Conservation (phyloP, 805 yeast genomes). For the Saccharomycopsis schoenii region DNA sequence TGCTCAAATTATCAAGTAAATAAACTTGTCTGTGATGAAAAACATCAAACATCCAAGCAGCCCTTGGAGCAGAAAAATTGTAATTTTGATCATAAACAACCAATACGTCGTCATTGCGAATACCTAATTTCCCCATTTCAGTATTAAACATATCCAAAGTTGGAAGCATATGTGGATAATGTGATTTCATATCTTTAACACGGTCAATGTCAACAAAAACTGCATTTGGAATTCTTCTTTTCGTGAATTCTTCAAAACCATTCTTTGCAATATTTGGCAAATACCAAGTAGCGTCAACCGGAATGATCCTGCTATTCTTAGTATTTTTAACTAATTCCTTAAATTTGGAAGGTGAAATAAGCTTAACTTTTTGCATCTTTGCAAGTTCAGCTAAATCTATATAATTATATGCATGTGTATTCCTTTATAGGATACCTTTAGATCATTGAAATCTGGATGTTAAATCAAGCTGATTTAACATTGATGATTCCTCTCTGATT, state of each 20-base stretch:
- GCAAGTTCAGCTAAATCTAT: not conserved
- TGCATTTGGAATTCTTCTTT: slow-evolving; percentile 54
- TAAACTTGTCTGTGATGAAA: slow-evolving; percentile 68
- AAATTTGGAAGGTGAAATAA: not conserved
- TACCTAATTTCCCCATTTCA: slow-evolving; percentile 46
- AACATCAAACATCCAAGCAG: slow-evolving; percentile 78
- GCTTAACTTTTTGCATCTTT: not conserved
- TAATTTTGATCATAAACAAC: slow-evolving; percentile 83
- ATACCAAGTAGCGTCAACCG: slow-evolving; percentile 89
- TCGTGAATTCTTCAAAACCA: slow-evolving; percentile 47
- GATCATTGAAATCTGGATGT: too few relatives aligned
- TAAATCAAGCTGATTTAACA: too few relatives aligned
- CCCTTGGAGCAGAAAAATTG: slow-evolving; percentile 81
- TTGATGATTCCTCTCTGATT: too few relatives aligned
- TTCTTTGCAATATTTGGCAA: slow-evolving; percentile 64
- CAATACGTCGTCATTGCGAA: slow-evolving; percentile 44
- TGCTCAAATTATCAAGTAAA: slow-evolving; percentile 59
- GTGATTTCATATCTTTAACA: slow-evolving; percentile 45
- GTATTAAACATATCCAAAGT: slow-evolving; percentile 41
- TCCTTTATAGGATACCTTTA: too few relatives aligned
- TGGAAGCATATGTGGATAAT: slow-evolving; percentile 91
- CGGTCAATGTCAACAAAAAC: slow-evolving; percentile 73
- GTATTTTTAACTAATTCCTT: not conserved
- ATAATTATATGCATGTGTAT: too few relatives aligned
- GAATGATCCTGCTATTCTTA: slow-evolving; percentile 29